Percentiles rank a stretch among this genome's conserved stretches.
These are phyloP conservation scores for Zasmidium cellare DNA, from an alignment of 2,329 filamentous ascomycete genomes.

Conservation along the genomic window DNA sequence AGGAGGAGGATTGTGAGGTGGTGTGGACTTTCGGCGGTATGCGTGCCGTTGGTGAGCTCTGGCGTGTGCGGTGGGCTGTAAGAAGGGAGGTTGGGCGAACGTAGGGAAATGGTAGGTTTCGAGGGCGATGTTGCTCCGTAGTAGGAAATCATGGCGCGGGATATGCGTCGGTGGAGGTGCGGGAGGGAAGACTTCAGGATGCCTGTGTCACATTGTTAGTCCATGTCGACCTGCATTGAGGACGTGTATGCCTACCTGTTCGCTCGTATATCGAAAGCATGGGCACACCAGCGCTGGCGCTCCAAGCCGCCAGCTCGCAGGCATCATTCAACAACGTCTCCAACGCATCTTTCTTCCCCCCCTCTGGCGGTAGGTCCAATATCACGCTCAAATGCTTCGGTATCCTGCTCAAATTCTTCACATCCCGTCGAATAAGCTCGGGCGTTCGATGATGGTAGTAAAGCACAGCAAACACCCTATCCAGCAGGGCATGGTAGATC, in stretches of 20 bases:
- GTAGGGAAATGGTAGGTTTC: constrained; percentile 71
- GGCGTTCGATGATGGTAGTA: constrained; percentile 96
- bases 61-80: constrained; percentile 47
- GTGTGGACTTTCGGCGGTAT: constrained; percentile 32
- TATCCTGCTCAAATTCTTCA: constrained; percentile 69
- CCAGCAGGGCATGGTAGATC: constrained; percentile 73
- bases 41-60: constrained; percentile 28
- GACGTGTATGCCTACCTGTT: constrained; percentile 63
- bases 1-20: constrained; percentile 72
- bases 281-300: constrained; percentile 82
- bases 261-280: constrained; percentile 89
- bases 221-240: not conserved
- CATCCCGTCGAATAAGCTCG: constrained; percentile 85
- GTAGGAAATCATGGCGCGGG: constrained; percentile 79
- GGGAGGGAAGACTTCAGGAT: constrained; percentile 85
- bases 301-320: constrained; percentile 91
- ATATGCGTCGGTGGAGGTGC: constrained; percentile 77
- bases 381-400: constrained; percentile 88
- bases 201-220: constrained; percentile 52
- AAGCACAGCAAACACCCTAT: constrained; percentile 76
- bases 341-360: constrained; percentile 69
- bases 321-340: constrained; percentile 87
- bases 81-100: constrained; percentile 68
- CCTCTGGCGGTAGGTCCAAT: constrained; percentile 69
- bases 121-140: constrained; percentile 65